Evolutionary conservation across 768 basidiomycete species (phyloP), one percentile per base, ranked within the genome.

Genomic region (Leccinum incarnatum): DNA sequence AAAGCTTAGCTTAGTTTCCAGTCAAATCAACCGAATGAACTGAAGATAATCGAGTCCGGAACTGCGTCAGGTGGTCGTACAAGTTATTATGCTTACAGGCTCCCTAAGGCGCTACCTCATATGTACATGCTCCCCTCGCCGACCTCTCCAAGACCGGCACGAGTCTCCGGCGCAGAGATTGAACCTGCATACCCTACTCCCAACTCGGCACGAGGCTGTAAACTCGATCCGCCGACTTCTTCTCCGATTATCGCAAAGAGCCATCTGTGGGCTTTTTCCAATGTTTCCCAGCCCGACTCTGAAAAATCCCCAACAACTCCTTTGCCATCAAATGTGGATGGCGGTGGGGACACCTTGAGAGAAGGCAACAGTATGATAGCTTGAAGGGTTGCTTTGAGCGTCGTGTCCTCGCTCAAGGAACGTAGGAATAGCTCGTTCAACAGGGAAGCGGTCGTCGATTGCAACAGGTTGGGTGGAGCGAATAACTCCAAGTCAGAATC

Each of bases 111-210:
- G 19, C n/a, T 11, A 1, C 23, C 1, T 73, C 59, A 82, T 58
- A 83, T 80, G 59, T 83, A 83, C 81, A 83, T 81, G 21, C 78
- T 72, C 2, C 79, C 79, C 37, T 84, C 83, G 6, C 80, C 81
- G 34, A 80, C 62, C 42, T 76, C 74, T 17, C 60, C 64, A 29
- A 62, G 58, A 40, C 34, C 6, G 5, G 52, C 30, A 29, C 63
- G 68, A 36, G 60, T 64, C 36, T 51, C 34, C 46, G 57, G 47
- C 30, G 23, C 23, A 36, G 47, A 53, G n/a, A 40, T 29, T 19
- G 40, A 52, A 19, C 36, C 29, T 21, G 40, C 40, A 52, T 37
- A 56, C 57, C 17, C 55, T 46, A 10, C 59, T 53, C 25, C 49
- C 6, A 45, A 57, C 57, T 72, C 71, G 55, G 32, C 29, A 52